These are phyloP conservation scores for Kluyveromyces starmeri DNA, from an alignment of 805 yeast genomes.

Conservation along the genomic window DNA sequence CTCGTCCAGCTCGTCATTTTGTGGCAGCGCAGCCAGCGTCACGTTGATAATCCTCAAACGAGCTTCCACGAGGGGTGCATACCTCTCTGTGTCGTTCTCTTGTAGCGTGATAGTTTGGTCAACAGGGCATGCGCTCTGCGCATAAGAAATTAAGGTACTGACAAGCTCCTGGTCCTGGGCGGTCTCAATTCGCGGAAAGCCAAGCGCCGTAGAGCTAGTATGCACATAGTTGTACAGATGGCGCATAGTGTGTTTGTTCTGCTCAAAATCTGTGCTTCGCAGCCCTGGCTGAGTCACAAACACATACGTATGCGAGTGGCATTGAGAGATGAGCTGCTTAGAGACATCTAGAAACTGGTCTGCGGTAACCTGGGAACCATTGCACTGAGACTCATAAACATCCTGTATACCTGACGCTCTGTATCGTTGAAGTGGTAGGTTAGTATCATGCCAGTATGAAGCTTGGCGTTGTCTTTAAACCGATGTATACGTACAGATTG, in stretches of 20 bases:
- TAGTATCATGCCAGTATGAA: background rate
- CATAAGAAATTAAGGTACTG: slow-evolving; percentile 13
- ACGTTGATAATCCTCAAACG: slow-evolving; percentile 54
- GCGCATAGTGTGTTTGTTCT: slow-evolving; percentile 35
- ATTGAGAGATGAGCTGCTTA: slow-evolving; percentile 29
- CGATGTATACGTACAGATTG: slow-evolving; percentile 8
- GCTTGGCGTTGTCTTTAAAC: background rate
- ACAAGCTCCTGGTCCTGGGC: slow-evolving; percentile 13
- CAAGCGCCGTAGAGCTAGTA: slow-evolving; percentile 51
- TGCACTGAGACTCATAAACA: slow-evolving; percentile 11
- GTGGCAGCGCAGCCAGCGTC: slow-evolving; percentile 44
- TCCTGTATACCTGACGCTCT: slow-evolving; percentile 20
- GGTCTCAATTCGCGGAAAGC: slow-evolving; percentile 43
- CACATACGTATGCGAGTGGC: slow-evolving; percentile 50
- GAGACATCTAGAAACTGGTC: slow-evolving; percentile 26
- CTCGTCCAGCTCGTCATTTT: slow-evolving; percentile 18
- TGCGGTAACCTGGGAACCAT: slow-evolving; percentile 14
- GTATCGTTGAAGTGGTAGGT: background rate
- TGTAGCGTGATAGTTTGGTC: slow-evolving; percentile 15
- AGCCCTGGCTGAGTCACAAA: slow-evolving; percentile 49
- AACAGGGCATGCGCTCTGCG: slow-evolving; percentile 19
- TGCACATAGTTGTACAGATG: slow-evolving; percentile 42
- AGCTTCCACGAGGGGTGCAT: slow-evolving; percentile 53
- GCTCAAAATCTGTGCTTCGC: slow-evolving; percentile 36
- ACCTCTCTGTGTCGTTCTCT: slow-evolving; percentile 36